Evolutionary conservation across 2,329 filamentous ascomycete genomes (phyloP), one percentile per base, ranked within the genome.

Genomic region (Mariannaea elegans): DNA sequence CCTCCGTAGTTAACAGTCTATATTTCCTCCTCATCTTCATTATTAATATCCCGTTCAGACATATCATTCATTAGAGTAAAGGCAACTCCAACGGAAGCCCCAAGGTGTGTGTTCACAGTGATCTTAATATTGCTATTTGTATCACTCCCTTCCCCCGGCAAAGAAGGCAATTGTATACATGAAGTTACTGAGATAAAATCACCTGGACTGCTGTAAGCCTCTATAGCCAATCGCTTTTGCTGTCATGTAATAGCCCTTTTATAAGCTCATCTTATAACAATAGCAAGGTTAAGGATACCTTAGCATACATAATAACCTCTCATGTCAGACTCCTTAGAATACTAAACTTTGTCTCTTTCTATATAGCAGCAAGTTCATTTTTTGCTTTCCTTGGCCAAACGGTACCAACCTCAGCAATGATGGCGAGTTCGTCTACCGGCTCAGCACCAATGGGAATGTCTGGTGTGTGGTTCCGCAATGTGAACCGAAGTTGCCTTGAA

Each of bases 361-460:
- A 31, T 5, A 50, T 50, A 23, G 16, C 6, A 12, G 31, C 1
- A 23, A 54, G 39, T 6, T 24, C 6, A 9, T 29, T 34, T 16
- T 54, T 54, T 6, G 50, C 39, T 18, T 54, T 54, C 5, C 13
- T 16, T 7, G 39, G 41, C n/a, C n/a, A n/a, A n/a, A n/a, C n/a
- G n/a, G n/a, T n/a, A n/a, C n/a, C n/a, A n/a, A n/a, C n/a, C n/a
- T n/a, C n/a, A n/a, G n/a, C n/a, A n/a, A n/a, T n/a, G n/a, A n/a
- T n/a, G n/a, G n/a, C n/a, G n/a, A n/a, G n/a, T n/a, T n/a, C n/a
- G n/a, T n/a, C n/a, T n/a, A n/a, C n/a, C n/a, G n/a, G n/a, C n/a
- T n/a, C n/a, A n/a, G n/a, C n/a, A n/a, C n/a, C n/a, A n/a, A n/a
- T n/a, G n/a, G n/a, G n/a, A n/a, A n/a, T n/a, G n/a, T n/a, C n/a